phyloP scores from a whole-genome alignment of 805 yeast species.

The Maudiozyma serrabonitensis region DNA sequence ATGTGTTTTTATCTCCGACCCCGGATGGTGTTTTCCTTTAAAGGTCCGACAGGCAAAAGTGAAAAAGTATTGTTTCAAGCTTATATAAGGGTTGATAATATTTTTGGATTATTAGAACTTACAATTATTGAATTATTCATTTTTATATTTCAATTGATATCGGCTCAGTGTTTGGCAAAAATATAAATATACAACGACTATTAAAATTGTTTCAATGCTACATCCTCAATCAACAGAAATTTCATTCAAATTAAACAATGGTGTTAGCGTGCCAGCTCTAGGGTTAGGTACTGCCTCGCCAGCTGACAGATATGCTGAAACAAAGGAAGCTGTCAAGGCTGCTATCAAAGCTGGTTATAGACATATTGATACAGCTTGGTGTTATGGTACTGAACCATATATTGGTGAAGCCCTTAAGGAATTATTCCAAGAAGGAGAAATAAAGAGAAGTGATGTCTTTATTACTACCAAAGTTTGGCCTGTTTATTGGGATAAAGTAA shows the following conservation, averaged over 20 bases:
- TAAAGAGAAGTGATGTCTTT: conserved; percentile 50
- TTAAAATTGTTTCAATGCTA: conserved; percentile 9
- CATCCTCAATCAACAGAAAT: conserved; percentile 31
- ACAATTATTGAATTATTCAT: no score
- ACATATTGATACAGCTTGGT: conserved; percentile 68
- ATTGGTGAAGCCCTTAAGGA: conserved; percentile 53
- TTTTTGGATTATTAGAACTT: no score
- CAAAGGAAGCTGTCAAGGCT: conserved; percentile 42
- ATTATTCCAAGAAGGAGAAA: conserved; percentile 36
- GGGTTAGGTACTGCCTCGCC: conserved; percentile 64
- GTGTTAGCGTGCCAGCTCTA: conserved; percentile 51
- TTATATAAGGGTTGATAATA: no score
- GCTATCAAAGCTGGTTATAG: conserved; percentile 60
- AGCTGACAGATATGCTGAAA: conserved; percentile 36
- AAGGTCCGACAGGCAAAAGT: no score
- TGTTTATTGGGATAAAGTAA: conserved; percentile 41
- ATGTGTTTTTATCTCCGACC: no score
- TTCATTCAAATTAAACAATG: conserved; percentile 43
- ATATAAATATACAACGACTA: no score
- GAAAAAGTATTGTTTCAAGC: no score
- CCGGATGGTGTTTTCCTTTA: no score
- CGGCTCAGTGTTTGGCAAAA: no score
- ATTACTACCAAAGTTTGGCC: conserved; percentile 69
- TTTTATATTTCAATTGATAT: no score
- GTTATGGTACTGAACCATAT: conserved; percentile 57